phyloP scores from a whole-genome alignment of 2,329 filamentous ascomycete genomes.

The Monosporascus sp. region DNA sequence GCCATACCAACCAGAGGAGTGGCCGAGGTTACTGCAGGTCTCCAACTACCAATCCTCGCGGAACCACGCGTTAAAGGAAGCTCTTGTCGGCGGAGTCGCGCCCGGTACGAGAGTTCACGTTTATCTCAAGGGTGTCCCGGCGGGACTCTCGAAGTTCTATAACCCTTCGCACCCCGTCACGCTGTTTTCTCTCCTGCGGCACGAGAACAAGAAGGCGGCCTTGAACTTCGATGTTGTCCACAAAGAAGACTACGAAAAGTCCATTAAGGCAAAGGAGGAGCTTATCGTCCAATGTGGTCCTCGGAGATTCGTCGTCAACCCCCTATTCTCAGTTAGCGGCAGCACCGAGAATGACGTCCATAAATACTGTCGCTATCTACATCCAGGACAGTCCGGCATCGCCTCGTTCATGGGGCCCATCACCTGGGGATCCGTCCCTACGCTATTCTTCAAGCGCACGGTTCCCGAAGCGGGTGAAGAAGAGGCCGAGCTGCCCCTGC shows the following conservation, averaged over 20 bases:
- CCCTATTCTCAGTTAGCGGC: constrained; percentile 83
- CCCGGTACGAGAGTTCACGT: constrained; percentile 80
- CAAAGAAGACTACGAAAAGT: constrained; percentile 66
- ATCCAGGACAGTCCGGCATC: constrained; percentile 84
- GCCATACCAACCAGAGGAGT: constrained; percentile 83
- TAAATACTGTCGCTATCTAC: constrained; percentile 89
- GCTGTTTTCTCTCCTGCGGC: constrained; percentile 81
- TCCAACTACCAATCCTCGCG: constrained; percentile 85
- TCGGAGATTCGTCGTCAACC: constrained; percentile 80
- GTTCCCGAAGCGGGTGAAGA: constrained; percentile 39
- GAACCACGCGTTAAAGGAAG: constrained; percentile 71
- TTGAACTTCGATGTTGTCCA: constrained; percentile 88
- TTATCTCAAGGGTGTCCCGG: constrained; percentile 55
- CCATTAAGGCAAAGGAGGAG: constrained; percentile 88
- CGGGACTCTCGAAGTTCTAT: constrained; percentile 40
- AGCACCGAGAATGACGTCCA: constrained; percentile 94
- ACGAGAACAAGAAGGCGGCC: constrained; percentile 90
- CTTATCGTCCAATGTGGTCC: constrained; percentile 88
- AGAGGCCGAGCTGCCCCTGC: constrained; percentile 47
- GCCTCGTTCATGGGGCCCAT: constrained; percentile 87
- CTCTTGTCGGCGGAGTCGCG: constrained; percentile 79
- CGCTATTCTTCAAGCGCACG: constrained; percentile 75
- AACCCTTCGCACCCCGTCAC: constrained; percentile 57
- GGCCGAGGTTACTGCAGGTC: constrained; percentile 78
- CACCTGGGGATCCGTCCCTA: constrained; percentile 87